Evolutionary conservation across 139 green algal species (phyloP).

Genomic region (Picochlorum sp.): DNA sequence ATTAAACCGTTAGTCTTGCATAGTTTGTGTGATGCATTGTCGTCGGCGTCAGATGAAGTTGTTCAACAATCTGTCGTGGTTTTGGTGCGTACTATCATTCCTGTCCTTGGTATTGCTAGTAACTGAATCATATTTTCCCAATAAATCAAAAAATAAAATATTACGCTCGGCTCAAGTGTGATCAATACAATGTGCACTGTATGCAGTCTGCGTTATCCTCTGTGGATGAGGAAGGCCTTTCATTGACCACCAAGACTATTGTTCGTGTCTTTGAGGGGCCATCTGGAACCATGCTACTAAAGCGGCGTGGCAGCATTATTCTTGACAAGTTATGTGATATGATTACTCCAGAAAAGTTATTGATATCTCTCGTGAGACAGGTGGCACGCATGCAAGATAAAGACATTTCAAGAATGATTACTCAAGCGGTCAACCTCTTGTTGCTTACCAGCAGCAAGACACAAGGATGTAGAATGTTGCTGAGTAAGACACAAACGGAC

Average conservation of each 20-base stretch:
- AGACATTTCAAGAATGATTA: constrained; percentile 65
- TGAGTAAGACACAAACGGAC: neutral
- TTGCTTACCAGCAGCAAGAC: constrained; percentile 82
- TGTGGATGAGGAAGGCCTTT: neutral
- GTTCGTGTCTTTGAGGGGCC: constrained; percentile 26
- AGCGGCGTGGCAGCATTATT: constrained; percentile 52
- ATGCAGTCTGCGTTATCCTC: neutral
- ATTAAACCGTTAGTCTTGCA: constrained; percentile 38
- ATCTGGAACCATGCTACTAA: constrained; percentile 33
- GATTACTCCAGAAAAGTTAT: constrained; percentile 14
- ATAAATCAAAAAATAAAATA: too few species aligned
- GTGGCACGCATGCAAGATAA: constrained; percentile 61
- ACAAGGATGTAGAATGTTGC: neutral
- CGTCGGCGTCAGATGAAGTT: constrained; percentile 30
- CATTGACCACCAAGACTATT: neutral
- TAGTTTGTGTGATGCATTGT: constrained; percentile 45
- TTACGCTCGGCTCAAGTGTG: too few species aligned
- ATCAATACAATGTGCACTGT: too few species aligned
- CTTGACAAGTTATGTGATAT: constrained; percentile 36
- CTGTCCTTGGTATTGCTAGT: too few species aligned
- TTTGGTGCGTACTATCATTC: too few species aligned
- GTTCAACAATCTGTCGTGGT: constrained; percentile 39
- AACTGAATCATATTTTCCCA: too few species aligned
- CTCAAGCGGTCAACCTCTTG: constrained; percentile 85
- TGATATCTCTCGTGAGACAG: constrained; percentile 41